These are phyloP conservation scores for Naegleria fowleri DNA, from an alignment of 208 protist genomes.

Conservation along the genomic window DNA sequence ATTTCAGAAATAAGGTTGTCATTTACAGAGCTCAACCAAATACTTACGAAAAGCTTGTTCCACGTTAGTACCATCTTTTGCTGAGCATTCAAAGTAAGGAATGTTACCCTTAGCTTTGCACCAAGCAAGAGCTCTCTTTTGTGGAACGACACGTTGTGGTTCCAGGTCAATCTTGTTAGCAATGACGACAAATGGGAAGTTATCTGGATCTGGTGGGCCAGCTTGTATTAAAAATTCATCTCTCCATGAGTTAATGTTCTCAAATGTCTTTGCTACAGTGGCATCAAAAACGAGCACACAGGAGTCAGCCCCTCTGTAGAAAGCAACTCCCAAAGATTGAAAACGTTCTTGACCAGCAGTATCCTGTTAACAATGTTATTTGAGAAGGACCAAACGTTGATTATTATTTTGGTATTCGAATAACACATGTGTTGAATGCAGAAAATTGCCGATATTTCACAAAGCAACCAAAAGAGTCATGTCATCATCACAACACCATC, in stretches of 20 bases:
- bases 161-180: constrained; percentile 90
- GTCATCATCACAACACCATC: too few relatives aligned
- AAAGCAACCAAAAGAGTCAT: too few relatives aligned
- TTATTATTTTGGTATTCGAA: constrained; percentile 32
- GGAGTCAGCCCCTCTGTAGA: constrained; percentile 87
- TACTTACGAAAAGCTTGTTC: constrained; percentile 70
- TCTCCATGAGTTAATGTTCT: constrained; percentile 60
- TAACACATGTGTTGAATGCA: not conserved
- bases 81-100: constrained; percentile 80
- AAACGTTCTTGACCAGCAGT: constrained; percentile 81
- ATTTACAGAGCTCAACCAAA: not conserved
- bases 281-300: constrained; percentile 47
- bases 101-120: constrained; percentile 61
- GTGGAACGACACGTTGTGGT: constrained; percentile 56
- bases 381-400: too few relatives aligned
- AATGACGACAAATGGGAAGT: constrained; percentile 86
- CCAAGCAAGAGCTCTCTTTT: constrained; percentile 73
- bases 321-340: constrained; percentile 82
- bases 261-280: constrained; percentile 36
- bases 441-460: not conserved
- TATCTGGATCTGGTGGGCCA: constrained; percentile 64
- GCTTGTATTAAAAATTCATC: constrained; percentile 79
- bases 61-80: constrained; percentile 82
- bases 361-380: constrained; percentile 46
- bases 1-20: not conserved